phyloP scores from a whole-genome alignment of 768 basidiomycete species.

The Auriscalpium microsporum region DNA sequence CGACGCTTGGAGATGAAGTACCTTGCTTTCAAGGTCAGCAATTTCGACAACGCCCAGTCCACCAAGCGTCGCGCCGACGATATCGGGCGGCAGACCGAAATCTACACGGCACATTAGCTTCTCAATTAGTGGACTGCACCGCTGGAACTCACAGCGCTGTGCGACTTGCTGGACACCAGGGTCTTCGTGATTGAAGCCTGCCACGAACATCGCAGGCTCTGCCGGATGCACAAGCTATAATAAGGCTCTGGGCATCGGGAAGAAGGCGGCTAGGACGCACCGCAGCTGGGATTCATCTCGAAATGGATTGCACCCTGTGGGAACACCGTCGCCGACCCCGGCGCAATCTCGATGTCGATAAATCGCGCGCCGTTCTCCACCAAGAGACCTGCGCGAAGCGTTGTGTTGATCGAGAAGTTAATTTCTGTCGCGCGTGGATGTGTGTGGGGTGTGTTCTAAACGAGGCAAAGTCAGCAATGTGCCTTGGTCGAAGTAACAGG shows the following conservation, averaged over 20 bases:
- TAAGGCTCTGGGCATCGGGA: neutral
- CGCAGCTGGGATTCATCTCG: constrained; percentile 21
- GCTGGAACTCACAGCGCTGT: constrained; percentile 19
- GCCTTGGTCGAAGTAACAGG: neutral
- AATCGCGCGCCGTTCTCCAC: constrained; percentile 24
- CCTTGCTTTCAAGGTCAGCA: constrained; percentile 13
- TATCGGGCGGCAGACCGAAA: constrained; percentile 22
- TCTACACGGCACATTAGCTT: constrained; percentile 6
- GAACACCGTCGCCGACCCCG: constrained; percentile 17
- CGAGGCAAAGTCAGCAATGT: neutral
- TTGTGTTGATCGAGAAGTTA: constrained; percentile 23
- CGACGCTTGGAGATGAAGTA: neutral
- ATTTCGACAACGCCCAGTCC: constrained; percentile 23
- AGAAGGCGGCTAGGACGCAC: neutral
- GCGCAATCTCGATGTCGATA: constrained; percentile 17
- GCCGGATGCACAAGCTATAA: neutral
- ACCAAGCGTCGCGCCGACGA: constrained; percentile 22
- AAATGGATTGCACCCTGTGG: constrained; percentile 12
- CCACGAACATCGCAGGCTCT: constrained; percentile 21
- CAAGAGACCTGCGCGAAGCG: constrained; percentile 19
- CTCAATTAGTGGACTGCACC: neutral
- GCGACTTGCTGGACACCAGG: constrained; percentile 19
- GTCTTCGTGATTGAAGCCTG: constrained; percentile 22
- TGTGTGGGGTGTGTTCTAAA: constrained; percentile 25
- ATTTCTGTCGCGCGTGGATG: constrained; percentile 29